These are phyloP conservation scores for Trichosporon sp. DNA, from an alignment of 1,284 basidiomycete species.

Conservation along the genomic window DNA sequence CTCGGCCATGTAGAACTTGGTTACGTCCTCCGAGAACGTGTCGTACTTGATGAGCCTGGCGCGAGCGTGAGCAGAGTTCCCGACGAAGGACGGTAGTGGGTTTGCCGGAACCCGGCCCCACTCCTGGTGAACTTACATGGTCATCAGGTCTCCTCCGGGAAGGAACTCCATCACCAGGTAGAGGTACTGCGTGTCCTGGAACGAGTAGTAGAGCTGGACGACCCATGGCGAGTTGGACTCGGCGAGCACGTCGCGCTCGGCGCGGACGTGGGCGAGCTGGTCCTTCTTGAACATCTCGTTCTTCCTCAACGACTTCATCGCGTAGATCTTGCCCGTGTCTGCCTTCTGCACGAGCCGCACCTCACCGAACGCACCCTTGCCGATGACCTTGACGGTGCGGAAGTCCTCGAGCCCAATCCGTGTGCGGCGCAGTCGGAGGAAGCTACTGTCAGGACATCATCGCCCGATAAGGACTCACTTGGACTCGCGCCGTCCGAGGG, in stretches of 20 bases:
- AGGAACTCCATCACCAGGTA: slow-evolving; percentile 99
- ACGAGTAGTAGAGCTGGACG: slow-evolving; percentile 97
- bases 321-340: slow-evolving; percentile 96
- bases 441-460: slow-evolving; percentile 43
- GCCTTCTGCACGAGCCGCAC: slow-evolving; percentile 94
- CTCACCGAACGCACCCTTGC: slow-evolving; percentile 98
- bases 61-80: not conserved
- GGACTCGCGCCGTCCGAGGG: slow-evolving; percentile 85
- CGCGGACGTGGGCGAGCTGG: slow-evolving; percentile 94
- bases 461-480: slow-evolving; percentile 50
- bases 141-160: slow-evolving; percentile 95
- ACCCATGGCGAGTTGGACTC: slow-evolving; percentile 98
- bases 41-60: slow-evolving; percentile 99
- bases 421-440: slow-evolving; percentile 83
- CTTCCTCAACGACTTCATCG: slow-evolving; percentile 98
- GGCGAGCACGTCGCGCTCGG: slow-evolving; percentile 95
- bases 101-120: not conserved
- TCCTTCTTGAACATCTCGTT: slow-evolving; percentile 99
- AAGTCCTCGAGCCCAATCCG: slow-evolving; percentile 92
- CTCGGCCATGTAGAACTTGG: slow-evolving; percentile 98
- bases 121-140: slow-evolving; percentile 41
- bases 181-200: slow-evolving; percentile 92
- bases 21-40: slow-evolving; percentile 97
- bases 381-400: slow-evolving; percentile 95
- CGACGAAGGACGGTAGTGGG: not conserved